These are phyloP conservation scores for Irineochytrium annulatum DNA, from an alignment of 192 early-diverging fungal species.

Conservation along the genomic window DNA sequence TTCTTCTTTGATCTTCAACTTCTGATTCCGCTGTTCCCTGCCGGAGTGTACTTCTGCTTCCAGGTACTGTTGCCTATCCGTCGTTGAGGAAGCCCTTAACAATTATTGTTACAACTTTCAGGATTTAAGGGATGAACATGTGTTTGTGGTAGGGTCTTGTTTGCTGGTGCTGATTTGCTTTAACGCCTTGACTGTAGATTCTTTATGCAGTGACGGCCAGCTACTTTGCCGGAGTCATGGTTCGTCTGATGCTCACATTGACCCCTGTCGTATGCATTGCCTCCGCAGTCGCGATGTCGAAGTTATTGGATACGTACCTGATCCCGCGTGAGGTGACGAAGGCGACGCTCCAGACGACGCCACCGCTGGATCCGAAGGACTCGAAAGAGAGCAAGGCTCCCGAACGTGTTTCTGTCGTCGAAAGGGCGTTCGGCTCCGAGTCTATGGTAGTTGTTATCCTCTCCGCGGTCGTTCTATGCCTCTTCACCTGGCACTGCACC, in stretches of 20 bases:
- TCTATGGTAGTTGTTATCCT: conserved; percentile 52
- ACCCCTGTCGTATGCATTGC: conserved; percentile 97
- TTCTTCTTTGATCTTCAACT: conserved; percentile 99
- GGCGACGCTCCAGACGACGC: conserved; percentile 7
- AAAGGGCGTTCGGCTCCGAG: conserved; percentile 7
- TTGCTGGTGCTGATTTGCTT: not conserved
- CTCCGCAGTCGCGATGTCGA: conserved; percentile 85
- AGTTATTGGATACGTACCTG: conserved; percentile 82
- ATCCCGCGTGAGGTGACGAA: conserved; percentile 25
- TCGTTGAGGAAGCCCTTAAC: too few species aligned
- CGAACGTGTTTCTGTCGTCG: conserved; percentile 7
- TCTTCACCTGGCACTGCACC: conserved; percentile 97
- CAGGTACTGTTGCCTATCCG: conserved; percentile 11
- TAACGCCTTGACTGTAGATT: conserved; percentile 41
- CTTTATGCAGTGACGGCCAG: conserved; percentile 96
- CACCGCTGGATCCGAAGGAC: conserved; percentile 3
- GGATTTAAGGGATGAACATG: conserved; percentile 91
- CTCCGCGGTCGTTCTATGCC: conserved; percentile 63
- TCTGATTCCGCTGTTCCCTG: conserved; percentile 95
- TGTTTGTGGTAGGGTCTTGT: conserved; percentile 66
- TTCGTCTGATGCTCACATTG: conserved; percentile 95
- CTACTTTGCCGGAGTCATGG: conserved; percentile 99
- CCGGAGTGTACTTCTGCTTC: conserved; percentile 97
- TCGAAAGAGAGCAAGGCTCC: not conserved
- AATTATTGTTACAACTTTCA: conserved; percentile 23